phyloP scores from a whole-genome alignment of 768 basidiomycete genomes.

The Butyriboletus loyo region DNA sequence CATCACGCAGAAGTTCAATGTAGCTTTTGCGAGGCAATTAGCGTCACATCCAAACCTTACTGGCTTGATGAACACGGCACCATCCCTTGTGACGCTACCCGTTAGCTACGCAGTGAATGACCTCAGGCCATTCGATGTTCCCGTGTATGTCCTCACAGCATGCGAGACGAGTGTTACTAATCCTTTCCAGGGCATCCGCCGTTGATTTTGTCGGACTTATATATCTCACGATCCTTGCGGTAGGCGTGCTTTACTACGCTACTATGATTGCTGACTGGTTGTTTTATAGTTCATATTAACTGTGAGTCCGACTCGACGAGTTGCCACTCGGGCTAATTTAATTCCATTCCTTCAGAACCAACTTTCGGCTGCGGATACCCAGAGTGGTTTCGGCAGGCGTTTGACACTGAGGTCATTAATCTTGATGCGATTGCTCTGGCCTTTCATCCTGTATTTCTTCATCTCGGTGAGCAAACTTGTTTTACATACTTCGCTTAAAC shows the following conservation, averaged over 20 bases:
- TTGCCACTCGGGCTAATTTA: background rate
- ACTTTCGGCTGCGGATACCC: slow-evolving; percentile 31
- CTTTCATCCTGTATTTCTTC: slow-evolving; percentile 41
- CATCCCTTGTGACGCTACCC: slow-evolving; percentile 48
- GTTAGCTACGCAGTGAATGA: slow-evolving; percentile 48
- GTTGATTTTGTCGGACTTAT: slow-evolving; percentile 54
- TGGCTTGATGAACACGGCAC: slow-evolving; percentile 43
- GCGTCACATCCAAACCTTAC: slow-evolving; percentile 28
- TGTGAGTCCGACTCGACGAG: slow-evolving; percentile 7
- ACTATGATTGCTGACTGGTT: slow-evolving; percentile 1
- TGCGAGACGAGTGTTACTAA: background rate
- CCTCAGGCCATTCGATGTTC: slow-evolving; percentile 53
- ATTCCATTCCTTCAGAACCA: slow-evolving; percentile 25
- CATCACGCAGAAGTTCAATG: slow-evolving; percentile 36
- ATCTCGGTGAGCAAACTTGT: slow-evolving; percentile 32
- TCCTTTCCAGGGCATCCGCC: slow-evolving; percentile 43
- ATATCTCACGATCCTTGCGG: slow-evolving; percentile 40
- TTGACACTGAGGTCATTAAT: slow-evolving; percentile 40
- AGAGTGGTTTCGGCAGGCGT: slow-evolving; percentile 39
- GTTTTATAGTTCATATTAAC: slow-evolving; percentile 27
- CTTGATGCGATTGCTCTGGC: slow-evolving; percentile 38
- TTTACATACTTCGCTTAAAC: background rate
- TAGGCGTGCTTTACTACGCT: background rate
- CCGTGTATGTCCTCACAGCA: slow-evolving; percentile 43
- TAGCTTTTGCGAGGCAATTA: slow-evolving; percentile 32